Percentiles rank a stretch among this genome's conserved stretches.
These are phyloP conservation scores for Neurospora sp. DNA, from an alignment of 495 filamentous ascomycete species.

Conservation along the genomic window DNA sequence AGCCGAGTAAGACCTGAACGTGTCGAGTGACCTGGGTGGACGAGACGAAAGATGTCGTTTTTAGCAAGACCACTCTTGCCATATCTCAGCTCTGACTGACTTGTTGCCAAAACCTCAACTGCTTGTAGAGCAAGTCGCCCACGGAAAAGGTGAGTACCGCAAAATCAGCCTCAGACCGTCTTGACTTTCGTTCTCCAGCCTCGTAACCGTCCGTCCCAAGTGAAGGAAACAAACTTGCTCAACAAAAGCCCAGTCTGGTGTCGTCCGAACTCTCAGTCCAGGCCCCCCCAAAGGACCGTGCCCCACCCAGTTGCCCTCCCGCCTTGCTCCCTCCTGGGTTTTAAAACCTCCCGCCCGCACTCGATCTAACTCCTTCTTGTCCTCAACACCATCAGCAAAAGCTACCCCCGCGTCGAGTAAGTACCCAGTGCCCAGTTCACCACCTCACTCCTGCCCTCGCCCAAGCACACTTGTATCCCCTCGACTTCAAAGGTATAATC, in stretches of 20 bases:
- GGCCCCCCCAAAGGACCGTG: background rate
- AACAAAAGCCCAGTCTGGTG: background rate
- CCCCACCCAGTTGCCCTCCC: background rate
- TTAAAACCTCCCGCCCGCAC: background rate
- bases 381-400: background rate
- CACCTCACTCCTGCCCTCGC: background rate
- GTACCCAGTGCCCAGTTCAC: background rate
- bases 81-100: background rate
- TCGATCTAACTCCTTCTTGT: background rate
- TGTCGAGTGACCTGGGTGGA: background rate
- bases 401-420: background rate
- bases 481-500: background rate
- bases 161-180: background rate
- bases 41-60: background rate
- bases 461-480: background rate
- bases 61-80: background rate
- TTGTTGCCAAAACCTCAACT: background rate
- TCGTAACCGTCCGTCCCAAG: background rate
- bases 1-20: background rate
- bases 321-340: background rate
- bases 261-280: background rate
- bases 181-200: background rate
- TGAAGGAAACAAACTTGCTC: background rate
- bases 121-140: background rate
- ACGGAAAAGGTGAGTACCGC: background rate